A percentile compares a stretch with the other conserved stretches of the same genome.
These are phyloP conservation scores for Petrea volubilis DNA, from an alignment of 257 asterid genomes.

Conservation along the genomic window DNA sequence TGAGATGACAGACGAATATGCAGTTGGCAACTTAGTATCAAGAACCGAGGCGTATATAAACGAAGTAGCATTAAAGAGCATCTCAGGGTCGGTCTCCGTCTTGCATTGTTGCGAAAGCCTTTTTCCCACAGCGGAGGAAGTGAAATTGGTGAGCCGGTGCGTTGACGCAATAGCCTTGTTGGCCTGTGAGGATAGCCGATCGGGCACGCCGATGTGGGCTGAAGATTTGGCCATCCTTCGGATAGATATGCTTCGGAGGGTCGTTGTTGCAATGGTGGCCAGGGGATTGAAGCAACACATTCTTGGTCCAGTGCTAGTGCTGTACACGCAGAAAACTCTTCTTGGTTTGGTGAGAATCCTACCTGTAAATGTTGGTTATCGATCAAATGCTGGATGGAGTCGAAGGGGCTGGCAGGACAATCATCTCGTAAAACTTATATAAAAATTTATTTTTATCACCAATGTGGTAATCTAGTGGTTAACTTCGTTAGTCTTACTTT, in stretches of 20 bases:
- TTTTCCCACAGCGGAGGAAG: constrained; percentile 53
- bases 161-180: constrained; percentile 51
- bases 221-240: constrained; percentile 63
- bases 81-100: constrained; percentile 53
- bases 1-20: constrained; percentile 67
- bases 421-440: too few species aligned
- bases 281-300: constrained; percentile 59
- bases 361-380: background rate
- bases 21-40: constrained; percentile 46
- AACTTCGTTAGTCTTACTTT: too few species aligned
- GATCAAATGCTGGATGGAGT: too few species aligned
- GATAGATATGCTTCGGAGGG: constrained; percentile 65
- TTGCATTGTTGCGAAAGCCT: constrained; percentile 52
- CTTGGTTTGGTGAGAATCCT: constrained; percentile 71
- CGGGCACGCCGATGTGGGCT: constrained; percentile 45
- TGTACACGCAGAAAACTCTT: constrained; percentile 65
- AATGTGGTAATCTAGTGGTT: too few species aligned
- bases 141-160: constrained; percentile 59
- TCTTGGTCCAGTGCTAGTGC: constrained; percentile 64
- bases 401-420: too few species aligned
- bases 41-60: constrained; percentile 54
- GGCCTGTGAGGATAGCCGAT: constrained; percentile 56
- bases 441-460: too few species aligned
- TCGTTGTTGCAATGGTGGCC: constrained; percentile 54
- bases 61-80: constrained; percentile 57